These are phyloP conservation scores for Aspergillus ustus DNA, from an alignment of 2,329 filamentous ascomycete genomes.

Conservation along the genomic window DNA sequence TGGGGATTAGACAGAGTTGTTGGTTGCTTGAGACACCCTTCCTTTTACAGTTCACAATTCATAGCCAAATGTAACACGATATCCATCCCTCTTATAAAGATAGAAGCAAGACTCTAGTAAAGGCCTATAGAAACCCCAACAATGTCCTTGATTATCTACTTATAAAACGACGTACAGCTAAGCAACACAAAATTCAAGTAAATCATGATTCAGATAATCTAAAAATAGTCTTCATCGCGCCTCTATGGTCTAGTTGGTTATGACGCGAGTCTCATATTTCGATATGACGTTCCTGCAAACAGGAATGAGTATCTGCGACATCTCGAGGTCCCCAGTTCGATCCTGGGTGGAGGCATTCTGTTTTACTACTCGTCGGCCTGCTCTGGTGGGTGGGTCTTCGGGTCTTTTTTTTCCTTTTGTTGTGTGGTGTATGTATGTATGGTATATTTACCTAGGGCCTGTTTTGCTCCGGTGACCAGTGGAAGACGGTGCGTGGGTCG, in stretches of 20 bases:
- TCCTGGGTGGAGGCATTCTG: slow-evolving; percentile 13
- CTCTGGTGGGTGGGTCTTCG: neutral
- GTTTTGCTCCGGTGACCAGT: neutral
- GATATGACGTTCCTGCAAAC: slow-evolving; percentile 16
- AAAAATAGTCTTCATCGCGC: neutral
- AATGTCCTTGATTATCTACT: too few species aligned
- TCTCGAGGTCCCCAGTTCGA: slow-evolving; percentile 18
- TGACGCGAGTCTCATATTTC: slow-evolving; percentile 17
- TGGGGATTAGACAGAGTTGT: neutral
- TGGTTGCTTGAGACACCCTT: neutral
- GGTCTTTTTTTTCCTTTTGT: neutral
- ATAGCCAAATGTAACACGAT: too few species aligned
- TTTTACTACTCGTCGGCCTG: neutral
- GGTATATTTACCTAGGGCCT: neutral
- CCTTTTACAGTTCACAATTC: neutral
- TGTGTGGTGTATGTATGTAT: neutral
- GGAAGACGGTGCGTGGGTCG: neutral
- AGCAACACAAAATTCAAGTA: too few species aligned
- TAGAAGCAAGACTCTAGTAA: too few species aligned
- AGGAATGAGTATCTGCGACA: slow-evolving; percentile 11
- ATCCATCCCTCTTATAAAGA: too few species aligned
- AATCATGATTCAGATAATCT: too few species aligned
- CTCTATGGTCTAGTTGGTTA: slow-evolving; percentile 19
- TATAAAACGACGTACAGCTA: too few species aligned
- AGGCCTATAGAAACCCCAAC: too few species aligned